Base-by-base conservation (phyloP, 192 early-diverging fungal genomes). In the Allomyces arbusculus region DNA sequence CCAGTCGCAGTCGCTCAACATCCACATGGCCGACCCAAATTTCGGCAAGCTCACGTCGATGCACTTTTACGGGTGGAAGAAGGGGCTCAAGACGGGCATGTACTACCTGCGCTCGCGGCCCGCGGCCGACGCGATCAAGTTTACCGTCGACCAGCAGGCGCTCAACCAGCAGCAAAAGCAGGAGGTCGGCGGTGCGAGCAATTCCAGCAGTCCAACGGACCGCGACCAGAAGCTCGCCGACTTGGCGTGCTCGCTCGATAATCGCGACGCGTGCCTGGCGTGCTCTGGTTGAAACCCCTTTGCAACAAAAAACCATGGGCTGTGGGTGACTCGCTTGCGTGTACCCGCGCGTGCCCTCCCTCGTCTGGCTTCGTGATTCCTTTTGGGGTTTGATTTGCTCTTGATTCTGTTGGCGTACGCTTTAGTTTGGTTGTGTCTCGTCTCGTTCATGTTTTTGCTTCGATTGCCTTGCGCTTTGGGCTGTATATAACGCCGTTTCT, bases 61-160 rank as follows among this genome's bases (percentile, higher is more conserved):
- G 95, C 92, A 96, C 76, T 96, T 98, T 23, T 94, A 96, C 74
- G 95, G 90, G 16, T 96, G 95, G 93, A 90, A 90, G 79, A 86
- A 88, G 77, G 95, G 95, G 3, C 80, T 98, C 22, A 98, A 98
- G 87, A 98, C 95, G 10, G 95, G 95, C 61, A 95, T 95, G 95
- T 98, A 98, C 76, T 98, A 98, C 74, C 77, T 98, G 64, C 88
- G 95, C 55, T 91, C 92, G 10, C 82, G 91, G 43, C 93, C 95
- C n/a, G 93, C 95, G 16, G 91, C 82, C 16, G 92, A 95, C 71
- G 93, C 95, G 12, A 95, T 98, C 79, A 91, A 98, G 84, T 96
- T 96, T 71, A 98, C 95, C 6, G 90, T 98, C 0, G 93, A 98
- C 69, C 83, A 83, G 65, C 74, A 82, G 28, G 78, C 84, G 33